Base-by-base conservation (phyloP, 495 filamentous ascomycete genomes). In the Trichoderma orchidacearum region DNA sequence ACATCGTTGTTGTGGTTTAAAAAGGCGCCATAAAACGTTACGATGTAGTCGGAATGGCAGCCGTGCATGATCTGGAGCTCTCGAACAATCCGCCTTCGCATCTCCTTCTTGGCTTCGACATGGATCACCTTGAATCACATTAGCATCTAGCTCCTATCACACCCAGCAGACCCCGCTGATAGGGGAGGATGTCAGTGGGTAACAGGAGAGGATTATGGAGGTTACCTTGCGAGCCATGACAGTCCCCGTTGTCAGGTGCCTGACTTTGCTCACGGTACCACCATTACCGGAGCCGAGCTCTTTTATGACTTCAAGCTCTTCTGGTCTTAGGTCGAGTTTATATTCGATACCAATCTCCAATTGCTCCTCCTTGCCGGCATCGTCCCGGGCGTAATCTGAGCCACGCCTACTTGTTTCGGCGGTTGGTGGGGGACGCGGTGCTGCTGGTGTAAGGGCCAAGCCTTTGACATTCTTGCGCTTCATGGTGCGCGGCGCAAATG, bases 381-480 rank as follows among this genome's bases (percentile, higher is more conserved):
- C 80, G 58, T 84, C 83, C n/a, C 80, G 83, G 56, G 80, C 68
- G 23, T 76, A 75, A 27, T 80, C 84, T 48, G 41, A 48, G 5
- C 80, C 70, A 78, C 85, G 63, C 70, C 74, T 61, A 76, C 67
- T 64, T 25, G 68, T 71, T 51, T 71, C 70, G 45, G 72, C 71
- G 7, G 72, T 66, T 41, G 73, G 64, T 15, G 72, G 62, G 58
- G 64, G 66, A 56, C 76, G 76, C 28, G 75, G 80, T 23, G 85
- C 81, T 17, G 86, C 78, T 18, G 83, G 79, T 61, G 79, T 85
- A 62, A 97, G 72, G 54, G 86, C 88, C 17, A 98, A 83, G n/a
- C 91, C 93, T 70, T 95, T 97, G 69, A 91, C 81, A 67, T 96
- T 98, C 80, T 96, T 96, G 73, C 92, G 85, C 81, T 95, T 96